These are phyloP conservation scores for Cercospora zeae-maydis DNA, from an alignment of 2,329 filamentous ascomycete species.

Conservation along the genomic window DNA sequence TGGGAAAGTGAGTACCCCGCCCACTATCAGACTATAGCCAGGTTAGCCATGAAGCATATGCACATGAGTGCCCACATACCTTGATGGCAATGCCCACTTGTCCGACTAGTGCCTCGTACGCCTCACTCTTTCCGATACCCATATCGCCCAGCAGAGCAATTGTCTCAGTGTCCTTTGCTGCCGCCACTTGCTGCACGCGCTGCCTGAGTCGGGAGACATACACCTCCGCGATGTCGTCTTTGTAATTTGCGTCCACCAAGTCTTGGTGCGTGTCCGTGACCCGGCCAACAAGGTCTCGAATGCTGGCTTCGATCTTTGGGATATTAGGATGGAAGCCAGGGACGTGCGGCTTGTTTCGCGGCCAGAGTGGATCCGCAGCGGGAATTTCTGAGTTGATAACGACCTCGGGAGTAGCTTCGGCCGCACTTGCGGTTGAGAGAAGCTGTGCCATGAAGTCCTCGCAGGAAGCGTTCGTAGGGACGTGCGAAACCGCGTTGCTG, in stretches of 20 bases:
- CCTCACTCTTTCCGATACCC: constrained; percentile 9
- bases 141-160: constrained; percentile 7
- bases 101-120: not conserved
- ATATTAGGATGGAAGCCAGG: constrained; percentile 4
- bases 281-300: not conserved
- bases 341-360: not conserved
- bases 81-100: not conserved
- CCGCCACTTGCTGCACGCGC: not conserved
- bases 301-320: not conserved
- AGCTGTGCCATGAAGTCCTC: not conserved
- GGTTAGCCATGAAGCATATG: not conserved
- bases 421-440: not conserved
- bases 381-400: not conserved
- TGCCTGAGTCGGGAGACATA: not conserved
- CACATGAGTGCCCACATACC: not conserved
- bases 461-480: not conserved
- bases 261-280: not conserved
- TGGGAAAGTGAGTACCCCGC: constrained; percentile 14
- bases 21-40: not conserved
- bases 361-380: not conserved
- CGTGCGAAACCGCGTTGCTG: not conserved
- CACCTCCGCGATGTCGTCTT: not conserved
- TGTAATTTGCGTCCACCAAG: not conserved
- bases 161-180: not conserved
- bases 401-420: not conserved